phyloP scores from a whole-genome alignment of 169 alveolate species.

The Plasmodium billcollinsi region DNA sequence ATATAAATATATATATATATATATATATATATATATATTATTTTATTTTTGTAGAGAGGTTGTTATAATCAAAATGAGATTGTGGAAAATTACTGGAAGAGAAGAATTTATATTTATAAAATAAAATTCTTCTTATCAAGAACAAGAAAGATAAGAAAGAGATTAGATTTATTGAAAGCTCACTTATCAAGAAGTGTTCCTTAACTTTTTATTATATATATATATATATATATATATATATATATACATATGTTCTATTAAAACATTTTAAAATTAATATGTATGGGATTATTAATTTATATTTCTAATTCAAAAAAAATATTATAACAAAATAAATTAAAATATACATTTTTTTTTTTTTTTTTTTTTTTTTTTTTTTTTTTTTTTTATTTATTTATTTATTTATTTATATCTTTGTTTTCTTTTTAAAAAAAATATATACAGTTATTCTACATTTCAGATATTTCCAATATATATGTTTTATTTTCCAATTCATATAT shows the following conservation, averaged over 20 bases:
- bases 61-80: slow-evolving; percentile 67
- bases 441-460: no score
- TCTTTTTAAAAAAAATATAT: no score
- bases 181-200: slow-evolving; percentile 33
- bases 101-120: slow-evolving; percentile 63
- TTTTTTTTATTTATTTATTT: no score
- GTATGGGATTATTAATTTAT: neutral
- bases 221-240: neutral
- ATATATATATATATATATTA: neutral
- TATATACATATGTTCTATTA: neutral
- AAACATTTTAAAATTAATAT: slow-evolving; percentile 1
- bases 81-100: slow-evolving; percentile 64
- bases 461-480: no score
- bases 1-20: no score
- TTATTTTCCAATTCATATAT: no score
- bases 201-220: slow-evolving; percentile 7
- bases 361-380: no score
- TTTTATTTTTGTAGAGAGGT: slow-evolving; percentile 32
- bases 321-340: no score
- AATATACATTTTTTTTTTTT: no score
- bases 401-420: no score
- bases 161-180: slow-evolving; percentile 42
- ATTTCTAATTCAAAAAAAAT: no score
- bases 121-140: slow-evolving; percentile 67
- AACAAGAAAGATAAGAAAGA: slow-evolving; percentile 43